A percentile compares a stretch with the other conserved stretches of the same genome.
Evolutionary conservation across 768 basidiomycete genomes (phyloP).

Genomic region (Termitomyces sp.): DNA sequence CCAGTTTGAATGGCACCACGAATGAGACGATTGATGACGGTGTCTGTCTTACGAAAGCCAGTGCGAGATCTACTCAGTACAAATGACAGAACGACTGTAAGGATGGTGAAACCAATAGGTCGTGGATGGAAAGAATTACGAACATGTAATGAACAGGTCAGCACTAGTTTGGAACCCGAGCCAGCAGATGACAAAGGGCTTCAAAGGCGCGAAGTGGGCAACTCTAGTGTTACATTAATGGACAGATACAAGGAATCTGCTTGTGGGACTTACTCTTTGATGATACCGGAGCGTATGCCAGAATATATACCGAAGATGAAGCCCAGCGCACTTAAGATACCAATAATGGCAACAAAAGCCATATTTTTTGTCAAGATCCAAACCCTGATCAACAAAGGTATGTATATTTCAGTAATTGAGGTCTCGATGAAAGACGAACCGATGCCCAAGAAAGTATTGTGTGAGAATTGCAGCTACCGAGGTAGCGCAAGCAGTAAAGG

Average conservation of each 20-base stretch:
- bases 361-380: slow-evolving; percentile 29
- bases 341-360: slow-evolving; percentile 27
- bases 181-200: slow-evolving; percentile 40
- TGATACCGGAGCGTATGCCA: slow-evolving; percentile 36
- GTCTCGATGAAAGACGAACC: slow-evolving; percentile 22
- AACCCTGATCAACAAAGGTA: slow-evolving; percentile 20
- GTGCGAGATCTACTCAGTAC: slow-evolving; percentile 38
- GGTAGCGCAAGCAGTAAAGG: slow-evolving; percentile 43
- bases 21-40: slow-evolving; percentile 46
- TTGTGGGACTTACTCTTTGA: slow-evolving; percentile 27
- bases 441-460: slow-evolving; percentile 40
- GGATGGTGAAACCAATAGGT: background rate
- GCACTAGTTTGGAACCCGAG: slow-evolving; percentile 37
- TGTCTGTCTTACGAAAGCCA: slow-evolving; percentile 47
- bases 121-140: slow-evolving; percentile 4
- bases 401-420: background rate
- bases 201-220: slow-evolving; percentile 34
- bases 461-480: slow-evolving; percentile 44
- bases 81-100: slow-evolving; percentile 20
- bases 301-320: slow-evolving; percentile 38
- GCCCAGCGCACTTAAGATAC: slow-evolving; percentile 29
- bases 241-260: background rate
- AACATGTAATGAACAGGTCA: slow-evolving; percentile 42
- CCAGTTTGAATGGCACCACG: slow-evolving; percentile 53
- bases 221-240: slow-evolving; percentile 22